A percentile compares a stretch with the other conserved stretches of the same genome.
phyloP scores from a whole-genome alignment of 169 alveolate species.

The Eimeria tenella region DNA sequence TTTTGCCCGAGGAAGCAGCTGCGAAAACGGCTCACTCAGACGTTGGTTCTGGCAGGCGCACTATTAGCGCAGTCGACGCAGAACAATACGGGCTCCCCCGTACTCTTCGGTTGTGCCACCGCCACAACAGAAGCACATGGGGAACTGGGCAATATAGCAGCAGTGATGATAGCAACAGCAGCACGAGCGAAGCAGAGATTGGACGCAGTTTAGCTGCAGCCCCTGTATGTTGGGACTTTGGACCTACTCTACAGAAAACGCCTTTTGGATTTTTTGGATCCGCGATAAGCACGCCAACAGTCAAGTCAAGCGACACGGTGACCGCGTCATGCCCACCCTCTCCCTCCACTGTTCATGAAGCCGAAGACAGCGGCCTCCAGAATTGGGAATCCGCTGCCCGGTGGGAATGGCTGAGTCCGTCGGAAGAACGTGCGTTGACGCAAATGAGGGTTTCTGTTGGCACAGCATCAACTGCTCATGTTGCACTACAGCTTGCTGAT shows the following conservation, averaged over 20 bases:
- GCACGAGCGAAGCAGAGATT: constrained; percentile 59
- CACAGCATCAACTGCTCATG: constrained; percentile 55
- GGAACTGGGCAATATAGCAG: background rate
- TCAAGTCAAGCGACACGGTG: background rate
- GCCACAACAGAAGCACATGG: constrained; percentile 19
- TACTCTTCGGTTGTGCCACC: constrained; percentile 44
- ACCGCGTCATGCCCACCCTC: constrained; percentile 47
- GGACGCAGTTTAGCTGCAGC: constrained; percentile 27
- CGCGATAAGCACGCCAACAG: background rate
- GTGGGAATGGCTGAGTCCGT: constrained; percentile 61
- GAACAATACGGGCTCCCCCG: constrained; percentile 16
- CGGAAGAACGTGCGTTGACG: constrained; percentile 54
- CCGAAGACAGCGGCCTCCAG: background rate
- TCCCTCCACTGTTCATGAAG: constrained; percentile 35
- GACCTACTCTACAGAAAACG: background rate
- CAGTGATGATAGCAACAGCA: constrained; percentile 29
- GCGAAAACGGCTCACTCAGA: background rate
- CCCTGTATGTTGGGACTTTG: constrained; percentile 57
- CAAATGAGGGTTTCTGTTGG: constrained; percentile 49
- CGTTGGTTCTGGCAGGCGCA: background rate
- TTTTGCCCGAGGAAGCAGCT: background rate
- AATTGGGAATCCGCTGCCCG: background rate
- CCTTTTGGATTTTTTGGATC: background rate
- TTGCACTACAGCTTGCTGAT: constrained; percentile 52
- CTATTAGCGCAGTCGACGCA: background rate